These are phyloP conservation scores for Fusarium sp. DNA, from an alignment of 2,329 filamentous ascomycete species.

Conservation along the genomic window DNA sequence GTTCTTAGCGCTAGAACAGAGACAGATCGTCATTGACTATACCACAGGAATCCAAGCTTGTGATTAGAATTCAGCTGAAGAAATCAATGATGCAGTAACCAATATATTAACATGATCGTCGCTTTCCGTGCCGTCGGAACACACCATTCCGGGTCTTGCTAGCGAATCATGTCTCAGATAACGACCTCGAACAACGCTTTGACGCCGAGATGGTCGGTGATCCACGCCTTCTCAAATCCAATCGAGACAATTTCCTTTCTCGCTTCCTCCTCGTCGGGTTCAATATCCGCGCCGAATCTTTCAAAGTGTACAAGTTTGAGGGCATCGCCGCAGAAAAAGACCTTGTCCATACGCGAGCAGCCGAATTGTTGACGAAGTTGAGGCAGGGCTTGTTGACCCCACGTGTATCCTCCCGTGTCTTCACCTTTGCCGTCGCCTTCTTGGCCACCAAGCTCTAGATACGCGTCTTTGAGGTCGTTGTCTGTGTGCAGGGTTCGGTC, in stretches of 20 bases:
- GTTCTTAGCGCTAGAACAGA: neutral
- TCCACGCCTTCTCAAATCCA: slow-evolving; percentile 18
- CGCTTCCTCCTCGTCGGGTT: neutral
- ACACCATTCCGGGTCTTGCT: neutral
- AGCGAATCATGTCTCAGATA: neutral
- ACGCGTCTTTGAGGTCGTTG: slow-evolving; percentile 63
- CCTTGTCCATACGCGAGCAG: slow-evolving; percentile 64
- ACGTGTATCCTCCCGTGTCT: slow-evolving; percentile 60
- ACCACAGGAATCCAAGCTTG: neutral
- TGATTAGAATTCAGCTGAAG: neutral
- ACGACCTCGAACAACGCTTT: slow-evolving; percentile 5
- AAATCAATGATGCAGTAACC: neutral
- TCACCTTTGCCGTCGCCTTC: slow-evolving; percentile 56
- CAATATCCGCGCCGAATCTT: slow-evolving; percentile 60
- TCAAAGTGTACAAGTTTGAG: slow-evolving; percentile 50
- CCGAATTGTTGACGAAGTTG: slow-evolving; percentile 58
- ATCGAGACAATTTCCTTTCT: slow-evolving; percentile 8
- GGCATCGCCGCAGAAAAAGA: slow-evolving; percentile 57
- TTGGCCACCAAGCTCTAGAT: slow-evolving; percentile 60
- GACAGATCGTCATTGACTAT: neutral
- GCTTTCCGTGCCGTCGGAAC: neutral
- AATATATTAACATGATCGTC: neutral
- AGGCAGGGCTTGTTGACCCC: slow-evolving; percentile 64
- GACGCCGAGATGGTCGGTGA: slow-evolving; percentile 21
- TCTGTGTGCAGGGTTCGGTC: slow-evolving; percentile 60